These are phyloP conservation scores for Oryza nivara DNA, from an alignment of 176 grass and related monocot genomes.

Conservation along the genomic window DNA sequence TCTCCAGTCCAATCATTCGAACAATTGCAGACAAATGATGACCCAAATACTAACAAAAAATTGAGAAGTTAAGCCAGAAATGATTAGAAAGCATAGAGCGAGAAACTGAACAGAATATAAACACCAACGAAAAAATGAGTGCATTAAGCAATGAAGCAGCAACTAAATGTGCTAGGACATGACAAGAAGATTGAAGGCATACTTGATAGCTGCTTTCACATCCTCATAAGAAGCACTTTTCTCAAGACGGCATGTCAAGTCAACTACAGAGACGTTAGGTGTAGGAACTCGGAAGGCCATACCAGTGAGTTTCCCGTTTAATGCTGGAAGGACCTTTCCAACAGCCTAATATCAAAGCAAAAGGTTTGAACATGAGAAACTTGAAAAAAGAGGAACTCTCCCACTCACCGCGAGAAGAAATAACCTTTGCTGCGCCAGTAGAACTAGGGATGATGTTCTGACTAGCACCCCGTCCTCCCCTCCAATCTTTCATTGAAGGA, in stretches of 20 bases:
- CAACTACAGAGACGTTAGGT: slow-evolving; percentile 79
- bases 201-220: slow-evolving; percentile 88
- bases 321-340: slow-evolving; percentile 76
- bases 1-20: neutral
- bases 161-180: slow-evolving; percentile 2
- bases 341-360: slow-evolving; percentile 57
- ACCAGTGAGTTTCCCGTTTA: slow-evolving; percentile 81
- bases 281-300: slow-evolving; percentile 92
- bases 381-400: neutral
- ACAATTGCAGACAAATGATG: neutral
- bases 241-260: slow-evolving; percentile 78
- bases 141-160: slow-evolving; percentile 15
- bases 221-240: slow-evolving; percentile 80
- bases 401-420: slow-evolving; percentile 18
- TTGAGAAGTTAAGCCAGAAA: neutral
- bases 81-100: slow-evolving; percentile 4
- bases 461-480: slow-evolving; percentile 75
- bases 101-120: neutral
- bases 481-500: slow-evolving; percentile 82
- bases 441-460: slow-evolving; percentile 91
- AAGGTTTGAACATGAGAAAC: slow-evolving; percentile 24
- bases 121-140: neutral
- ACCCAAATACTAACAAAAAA: neutral
- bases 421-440: slow-evolving; percentile 81
- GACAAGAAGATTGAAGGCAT: slow-evolving; percentile 23